These are phyloP conservation scores for Cyanidium caldarium DNA, from an alignment of 23 red algal genomes.

Conservation along the genomic window DNA sequence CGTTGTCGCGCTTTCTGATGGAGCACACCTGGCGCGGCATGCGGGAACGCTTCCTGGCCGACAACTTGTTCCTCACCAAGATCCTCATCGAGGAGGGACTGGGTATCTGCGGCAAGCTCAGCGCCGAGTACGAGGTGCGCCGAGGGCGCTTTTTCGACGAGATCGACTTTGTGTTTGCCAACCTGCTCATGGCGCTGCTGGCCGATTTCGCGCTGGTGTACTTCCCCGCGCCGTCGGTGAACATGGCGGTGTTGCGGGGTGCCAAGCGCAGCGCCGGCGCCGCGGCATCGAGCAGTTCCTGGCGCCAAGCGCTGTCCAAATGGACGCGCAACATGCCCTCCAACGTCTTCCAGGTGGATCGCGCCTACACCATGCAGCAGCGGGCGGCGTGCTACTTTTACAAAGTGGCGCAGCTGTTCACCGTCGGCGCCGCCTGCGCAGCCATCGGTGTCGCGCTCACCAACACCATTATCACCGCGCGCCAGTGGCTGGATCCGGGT, in stretches of 20 bases:
- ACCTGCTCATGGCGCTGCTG: slow-evolving; percentile 78
- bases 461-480: slow-evolving; percentile 33
- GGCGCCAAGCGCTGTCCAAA: not conserved
- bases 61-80: slow-evolving; percentile 82
- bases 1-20: slow-evolving; percentile 48
- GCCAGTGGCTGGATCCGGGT: slow-evolving; percentile 21
- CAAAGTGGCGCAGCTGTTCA: slow-evolving; percentile 62
- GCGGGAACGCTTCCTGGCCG: slow-evolving; percentile 82
- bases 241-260: slow-evolving; percentile 3
- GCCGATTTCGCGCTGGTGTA: slow-evolving; percentile 91
- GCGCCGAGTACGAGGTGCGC: slow-evolving; percentile 82
- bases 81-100: slow-evolving; percentile 89
- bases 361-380: slow-evolving; percentile 73
- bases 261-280: not conserved
- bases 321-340: slow-evolving; percentile 23
- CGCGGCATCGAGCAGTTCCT: not conserved
- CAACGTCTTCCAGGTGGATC: slow-evolving; percentile 90
- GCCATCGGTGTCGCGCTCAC: slow-evolving; percentile 50
- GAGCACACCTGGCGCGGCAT: slow-evolving; percentile 29
- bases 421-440: slow-evolving; percentile 58
- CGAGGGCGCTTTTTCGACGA: slow-evolving; percentile 65
- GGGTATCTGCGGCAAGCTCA: slow-evolving; percentile 86
- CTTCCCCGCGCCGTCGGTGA: slow-evolving; percentile 71
- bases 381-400: slow-evolving; percentile 37
- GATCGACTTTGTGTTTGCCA: slow-evolving; percentile 91